Evolutionary conservation across 1,139 yeast species (phyloP), one percentile per base, ranked within the genome.

Genomic region (Protomyces lactucae-debilis): DNA sequence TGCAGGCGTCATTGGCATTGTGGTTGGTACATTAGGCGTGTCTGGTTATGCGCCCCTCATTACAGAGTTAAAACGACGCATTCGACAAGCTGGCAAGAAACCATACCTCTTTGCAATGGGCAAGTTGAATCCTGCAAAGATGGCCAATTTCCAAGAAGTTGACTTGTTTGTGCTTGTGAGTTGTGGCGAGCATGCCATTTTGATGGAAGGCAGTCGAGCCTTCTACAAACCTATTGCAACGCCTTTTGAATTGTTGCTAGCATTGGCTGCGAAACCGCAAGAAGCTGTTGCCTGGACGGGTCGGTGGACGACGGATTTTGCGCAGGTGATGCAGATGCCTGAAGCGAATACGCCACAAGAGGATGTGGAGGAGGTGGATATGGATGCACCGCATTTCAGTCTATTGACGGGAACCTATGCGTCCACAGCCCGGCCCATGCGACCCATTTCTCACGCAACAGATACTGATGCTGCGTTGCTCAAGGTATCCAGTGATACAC

Each of bases 161-260:
- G 99, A 93, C 71, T 81, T 88, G 35, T 93, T 99, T 98, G 92
- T 95, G 72, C 83, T 93, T 18, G 76, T 93, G 25, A 99, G 99
- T 0, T 95, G 99, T 75, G 92, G 95, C 16, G 91, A 91, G 70
- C 93, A 95, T 65, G 98, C 99, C 3, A 86, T 93, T 21, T 85
- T 93, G 25, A 67, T 67, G 43, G 57, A 60, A 18, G 25, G 25
- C 10, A 18, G 23, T 5, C 45, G 64, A 32, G 97, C 92, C 67
- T 93, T 87, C 73, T 90, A 84, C 77, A 90, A 87, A 74, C 98
- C 98, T 0, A 87, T 93, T 10, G 83, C 93, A 14, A 93, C 99
- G 0, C 99, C 99, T 0, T 93, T 88, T 74, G 99, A 93, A 74
- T 78, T 95, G 61, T 81, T 86, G 61, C 76, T 93, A 72, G 96